Evolutionary conservation across 2,329 filamentous ascomycete species (phyloP).

Genomic region (Fusarium circinatum): DNA sequence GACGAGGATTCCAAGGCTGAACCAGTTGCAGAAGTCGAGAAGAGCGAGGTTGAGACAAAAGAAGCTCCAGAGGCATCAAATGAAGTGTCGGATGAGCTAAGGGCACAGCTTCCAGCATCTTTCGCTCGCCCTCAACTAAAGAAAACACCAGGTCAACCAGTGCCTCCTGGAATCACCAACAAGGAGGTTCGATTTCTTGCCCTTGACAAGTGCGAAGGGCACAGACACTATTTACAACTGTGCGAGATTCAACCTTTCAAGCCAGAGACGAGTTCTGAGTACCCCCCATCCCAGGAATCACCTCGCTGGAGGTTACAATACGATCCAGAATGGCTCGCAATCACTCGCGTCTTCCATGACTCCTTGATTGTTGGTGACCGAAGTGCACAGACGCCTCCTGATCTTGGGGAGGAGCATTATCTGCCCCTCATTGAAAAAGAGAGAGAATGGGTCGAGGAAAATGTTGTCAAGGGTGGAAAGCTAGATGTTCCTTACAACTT

Average conservation of each 20-base stretch:
- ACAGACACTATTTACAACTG: conserved; percentile 84
- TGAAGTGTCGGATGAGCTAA: conserved; percentile 69
- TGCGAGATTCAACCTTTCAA: conserved; percentile 68
- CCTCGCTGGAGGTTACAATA: conserved; percentile 75
- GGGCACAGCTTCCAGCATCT: conserved; percentile 79
- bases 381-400: conserved; percentile 60
- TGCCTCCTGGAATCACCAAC: conserved; percentile 80
- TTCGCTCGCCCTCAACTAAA: conserved; percentile 64
- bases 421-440: conserved; percentile 73
- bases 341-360: conserved; percentile 81
- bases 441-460: conserved; percentile 81
- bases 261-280: conserved; percentile 35
- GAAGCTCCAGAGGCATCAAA: conserved; percentile 34
- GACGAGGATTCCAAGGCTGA: conserved; percentile 20
- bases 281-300: conserved; percentile 31
- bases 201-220: conserved; percentile 88
- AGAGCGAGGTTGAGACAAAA: not conserved
- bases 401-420: conserved; percentile 78
- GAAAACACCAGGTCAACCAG: conserved; percentile 66
- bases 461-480: conserved; percentile 71
- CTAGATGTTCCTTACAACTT: conserved; percentile 84
- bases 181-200: conserved; percentile 84
- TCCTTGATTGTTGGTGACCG: conserved; percentile 72
- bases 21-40: not conserved
- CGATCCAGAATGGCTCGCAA: conserved; percentile 95